Base-by-base conservation (phyloP, 768 basidiomycete species). In the Mycena capillaripes region DNA sequence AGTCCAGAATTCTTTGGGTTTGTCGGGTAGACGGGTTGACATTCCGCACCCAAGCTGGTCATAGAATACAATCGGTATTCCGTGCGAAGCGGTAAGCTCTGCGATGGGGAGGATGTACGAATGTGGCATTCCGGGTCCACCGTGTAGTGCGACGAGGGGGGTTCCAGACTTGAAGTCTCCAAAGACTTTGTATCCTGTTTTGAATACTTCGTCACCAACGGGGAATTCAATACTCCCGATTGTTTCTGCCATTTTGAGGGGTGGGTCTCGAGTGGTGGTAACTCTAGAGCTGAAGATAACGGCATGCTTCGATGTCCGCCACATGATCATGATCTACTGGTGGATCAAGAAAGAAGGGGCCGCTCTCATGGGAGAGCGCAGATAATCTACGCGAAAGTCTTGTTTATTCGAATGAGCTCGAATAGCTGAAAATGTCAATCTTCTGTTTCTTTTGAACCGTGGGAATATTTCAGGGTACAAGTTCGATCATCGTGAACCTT, bases 21-120 rank as follows among this genome's bases (percentile, higher is more conserved):
- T 86, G 75, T 89, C 84, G 10, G 75, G 82, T 23, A 88, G 81
- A 70, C 87, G 88, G 16, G 87, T 85, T 25, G 88, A 89, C 21
- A 74, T 72, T 16, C 87, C 87, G 74, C 81, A 82, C 8, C 89
- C 89, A 32, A 90, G 66, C 73, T 89, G 89, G 74, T 89, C 87
- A 76, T 89, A 89, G 61, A 88, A 79, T 38, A 90, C 76, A 61
- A 89, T 81, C 23, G 88, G 86, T 63, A 82, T 84, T 30, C 70
- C 60, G 60, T 77, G 63, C 16, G 76, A 62, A 34, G 66, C 64
- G 55, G 57, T 67, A 50, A 76, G 71, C 23, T 63, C 70, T 17
- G 65, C 50, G 44, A 68, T 32, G 44, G 73, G 64, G 60, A 66
- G 65, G n/a, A 68, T 60, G 32, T 69, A 73, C 55, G 59, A 36